Evolutionary conservation across 768 basidiomycete genomes (phyloP).

Genomic region (Steccherinum ochraceum): DNA sequence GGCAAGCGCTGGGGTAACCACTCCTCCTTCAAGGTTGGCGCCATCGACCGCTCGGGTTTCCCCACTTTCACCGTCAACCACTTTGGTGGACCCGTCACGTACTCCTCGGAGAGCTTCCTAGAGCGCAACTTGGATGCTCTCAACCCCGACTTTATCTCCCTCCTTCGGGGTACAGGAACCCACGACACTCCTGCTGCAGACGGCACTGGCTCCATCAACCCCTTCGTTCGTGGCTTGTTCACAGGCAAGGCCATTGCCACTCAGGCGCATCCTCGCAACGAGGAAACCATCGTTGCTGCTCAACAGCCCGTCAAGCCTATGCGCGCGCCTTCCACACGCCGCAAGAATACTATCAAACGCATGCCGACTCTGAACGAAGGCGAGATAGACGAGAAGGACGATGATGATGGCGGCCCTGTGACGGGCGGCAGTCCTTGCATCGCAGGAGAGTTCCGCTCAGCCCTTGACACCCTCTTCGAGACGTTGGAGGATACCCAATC

Average conservation of each 20-base stretch:
- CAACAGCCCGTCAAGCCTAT: conserved; percentile 93
- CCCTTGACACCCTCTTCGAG: conserved; percentile 80
- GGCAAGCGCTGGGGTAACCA: conserved; percentile 94
- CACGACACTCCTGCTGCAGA: conserved; percentile 46
- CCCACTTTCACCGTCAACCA: conserved; percentile 90
- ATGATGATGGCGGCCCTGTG: conserved; percentile 32
- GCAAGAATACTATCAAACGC: conserved; percentile 69
- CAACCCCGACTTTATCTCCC: conserved; percentile 88
- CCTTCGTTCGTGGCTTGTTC: conserved; percentile 89
- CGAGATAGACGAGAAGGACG: conserved; percentile 43
- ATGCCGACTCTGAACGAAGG: conserved; percentile 46
- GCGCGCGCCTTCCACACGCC: conserved; percentile 83
- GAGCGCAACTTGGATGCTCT: conserved; percentile 84
- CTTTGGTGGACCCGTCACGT: conserved; percentile 86
- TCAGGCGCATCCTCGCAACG: conserved; percentile 85
- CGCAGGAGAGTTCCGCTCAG: conserved; percentile 81
- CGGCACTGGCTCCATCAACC: conserved; percentile 76
- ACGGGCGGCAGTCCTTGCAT: conserved; percentile 55
- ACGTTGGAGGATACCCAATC: conserved; percentile 85
- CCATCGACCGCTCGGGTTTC: conserved; percentile 67
- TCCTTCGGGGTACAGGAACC: conserved; percentile 60
- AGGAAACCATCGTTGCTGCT: conserved; percentile 92
- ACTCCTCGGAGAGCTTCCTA: conserved; percentile 86
- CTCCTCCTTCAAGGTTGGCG: conserved; percentile 80
- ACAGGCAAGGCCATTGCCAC: conserved; percentile 86